Base-by-base conservation (phyloP, 2,329 filamentous ascomycete genomes). In the Beauveria varroae region DNA sequence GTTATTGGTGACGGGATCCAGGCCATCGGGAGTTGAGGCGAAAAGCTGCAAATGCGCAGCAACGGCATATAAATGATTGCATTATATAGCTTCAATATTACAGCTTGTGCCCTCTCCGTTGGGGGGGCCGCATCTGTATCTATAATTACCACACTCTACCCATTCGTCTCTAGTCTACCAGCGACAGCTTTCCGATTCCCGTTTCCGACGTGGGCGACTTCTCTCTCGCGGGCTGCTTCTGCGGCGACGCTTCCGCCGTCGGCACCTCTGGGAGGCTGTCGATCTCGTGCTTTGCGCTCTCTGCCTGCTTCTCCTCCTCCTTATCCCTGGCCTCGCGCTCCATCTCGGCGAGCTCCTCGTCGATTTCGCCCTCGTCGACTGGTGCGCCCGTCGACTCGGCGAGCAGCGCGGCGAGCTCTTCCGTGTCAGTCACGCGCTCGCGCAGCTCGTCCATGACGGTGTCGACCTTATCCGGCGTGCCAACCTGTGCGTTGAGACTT, bases 261-360 rank as follows among this genome's bases (percentile, higher is more conserved):
- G 76, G 76, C 18, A 76, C 69, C 6, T 73, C 70, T 41, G 79
- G 79, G 53, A 82, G 68, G 62, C 81, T 78, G 47, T 82, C 81
- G 37, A 89, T 73, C 64, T 78, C 80, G 67, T 78, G 76, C 60
- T 81, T 77, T 37, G 77, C 76, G 61, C 72, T 78, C 59, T 73
- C 74, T 63, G 76, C 75, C 63, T 79, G 76, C 62, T 84, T 20
- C 63, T 76, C 75, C 63, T 79, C 76, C 61, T 84, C 80, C 69
- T 83, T 81, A 68, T 78, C 77, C 65, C 70, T 74, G 67, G 85
- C 82, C 65, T 84, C 79, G 40, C 71, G 77, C 74, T 93, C 86
- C 76, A 99, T 77, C 3, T 81, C 86, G 66, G 89, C 88, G 52
- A 98, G 81, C 76, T 97, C 93, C 63, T 93, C 89, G 67, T 97